Conservation (phyloP, 176 grass and related monocot genomes). For the Phoenix dactylifera region DNA sequence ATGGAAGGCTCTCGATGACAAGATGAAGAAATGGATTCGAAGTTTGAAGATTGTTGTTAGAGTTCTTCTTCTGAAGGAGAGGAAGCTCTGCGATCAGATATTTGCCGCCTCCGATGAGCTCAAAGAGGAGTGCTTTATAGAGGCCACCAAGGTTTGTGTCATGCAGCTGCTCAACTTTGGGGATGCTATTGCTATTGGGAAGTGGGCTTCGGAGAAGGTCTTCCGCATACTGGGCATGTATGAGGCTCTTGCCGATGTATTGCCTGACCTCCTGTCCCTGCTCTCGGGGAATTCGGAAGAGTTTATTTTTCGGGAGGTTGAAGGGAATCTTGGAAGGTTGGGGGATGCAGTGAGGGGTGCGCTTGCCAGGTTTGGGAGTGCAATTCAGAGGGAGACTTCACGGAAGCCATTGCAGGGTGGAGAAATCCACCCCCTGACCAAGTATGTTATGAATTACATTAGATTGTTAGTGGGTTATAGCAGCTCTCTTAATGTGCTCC, state of each 20-base stretch:
- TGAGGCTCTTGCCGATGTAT: slow-evolving; percentile 58
- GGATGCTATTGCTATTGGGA: slow-evolving; percentile 76
- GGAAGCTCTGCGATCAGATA: slow-evolving; percentile 16
- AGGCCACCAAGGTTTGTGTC: slow-evolving; percentile 67
- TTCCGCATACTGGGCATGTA: slow-evolving; percentile 86
- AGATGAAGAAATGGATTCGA: slow-evolving; percentile 13
- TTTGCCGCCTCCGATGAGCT: slow-evolving; percentile 26
- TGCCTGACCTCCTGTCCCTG: slow-evolving; percentile 49
- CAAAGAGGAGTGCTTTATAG: slow-evolving; percentile 73
- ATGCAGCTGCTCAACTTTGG: slow-evolving; percentile 87
- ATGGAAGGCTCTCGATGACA: not conserved
- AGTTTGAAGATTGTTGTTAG: not conserved
- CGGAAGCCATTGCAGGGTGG: slow-evolving; percentile 46
- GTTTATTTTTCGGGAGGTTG: slow-evolving; percentile 51
- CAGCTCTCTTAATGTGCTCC: slow-evolving; percentile 49
- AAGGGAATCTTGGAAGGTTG: slow-evolving; percentile 47
- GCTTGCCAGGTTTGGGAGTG: slow-evolving; percentile 52
- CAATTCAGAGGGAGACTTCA: slow-evolving; percentile 57
- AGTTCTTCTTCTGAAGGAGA: not conserved
- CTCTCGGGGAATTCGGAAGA: slow-evolving; percentile 52
- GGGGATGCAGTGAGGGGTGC: slow-evolving; percentile 62
- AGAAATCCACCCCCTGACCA: slow-evolving; percentile 72
- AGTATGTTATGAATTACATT: slow-evolving; percentile 90
- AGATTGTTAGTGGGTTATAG: slow-evolving; percentile 60
- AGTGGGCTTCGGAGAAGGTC: slow-evolving; percentile 58